Evolutionary conservation across 495 filamentous ascomycete species (phyloP).

Genomic region (Xylaria cubensis): DNA sequence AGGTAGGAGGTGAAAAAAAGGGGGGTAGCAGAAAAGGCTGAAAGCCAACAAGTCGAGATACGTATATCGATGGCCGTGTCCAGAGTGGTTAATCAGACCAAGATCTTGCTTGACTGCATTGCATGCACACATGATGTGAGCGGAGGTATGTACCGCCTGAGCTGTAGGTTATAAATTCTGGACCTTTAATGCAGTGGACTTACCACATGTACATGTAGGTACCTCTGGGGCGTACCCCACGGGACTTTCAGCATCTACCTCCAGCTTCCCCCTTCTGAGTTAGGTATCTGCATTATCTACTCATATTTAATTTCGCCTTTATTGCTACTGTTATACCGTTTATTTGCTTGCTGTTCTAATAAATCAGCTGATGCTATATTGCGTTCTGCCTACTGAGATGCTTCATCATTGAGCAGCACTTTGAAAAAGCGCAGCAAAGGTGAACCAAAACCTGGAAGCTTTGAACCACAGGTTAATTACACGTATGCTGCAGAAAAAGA

Average conservation of each 20-base stretch:
- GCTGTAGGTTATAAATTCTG: neutral
- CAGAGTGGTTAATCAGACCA: constrained; percentile 1
- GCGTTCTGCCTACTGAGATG: neutral
- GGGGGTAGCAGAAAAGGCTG: constrained; percentile 5
- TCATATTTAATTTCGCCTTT: neutral
- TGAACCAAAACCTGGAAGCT: neutral
- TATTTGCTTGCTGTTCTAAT: neutral
- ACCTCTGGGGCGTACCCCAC: neutral
- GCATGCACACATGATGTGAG: neutral
- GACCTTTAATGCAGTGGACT: neutral
- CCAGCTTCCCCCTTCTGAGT: neutral
- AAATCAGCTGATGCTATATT: neutral
- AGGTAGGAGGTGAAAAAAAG: neutral
- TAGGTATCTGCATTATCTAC: neutral
- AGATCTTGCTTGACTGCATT: constrained; percentile 19
- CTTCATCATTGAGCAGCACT: neutral
- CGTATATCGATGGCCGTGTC: neutral
- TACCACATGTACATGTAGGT: neutral
- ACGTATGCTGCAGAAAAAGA: constrained; percentile 10
- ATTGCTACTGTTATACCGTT: neutral
- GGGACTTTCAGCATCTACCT: neutral
- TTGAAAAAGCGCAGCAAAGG: neutral
- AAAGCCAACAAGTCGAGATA: neutral
- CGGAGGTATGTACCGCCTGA: constrained; percentile 2
- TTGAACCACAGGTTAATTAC: neutral